Evolutionary conservation across 257 asterid genomes (phyloP), one percentile per base, ranked within the genome.

Genomic region (Apocynum venetum): DNA sequence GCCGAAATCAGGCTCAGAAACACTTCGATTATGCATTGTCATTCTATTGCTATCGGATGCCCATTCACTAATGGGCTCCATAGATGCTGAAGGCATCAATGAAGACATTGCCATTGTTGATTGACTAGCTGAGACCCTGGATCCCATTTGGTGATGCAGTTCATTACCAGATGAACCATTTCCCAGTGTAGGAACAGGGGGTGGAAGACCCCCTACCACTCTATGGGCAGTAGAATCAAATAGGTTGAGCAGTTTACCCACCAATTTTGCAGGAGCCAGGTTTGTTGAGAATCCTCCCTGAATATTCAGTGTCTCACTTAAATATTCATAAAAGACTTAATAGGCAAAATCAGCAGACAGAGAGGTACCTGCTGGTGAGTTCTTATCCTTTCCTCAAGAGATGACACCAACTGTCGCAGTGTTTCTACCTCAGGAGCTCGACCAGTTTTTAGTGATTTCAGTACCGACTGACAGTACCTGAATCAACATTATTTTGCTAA

Each of bases 91-190:
- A 83, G 97, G 92, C 73, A 91, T 86, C 80, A 96, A 86, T 49
- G 98, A 93, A 13, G 98, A 93, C 93, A 95, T 95, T 74, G 96
- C 96, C 96, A 91, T 83, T 68, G 99, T 91, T 40, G 99, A 93
- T 80, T 96, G 98, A 82, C 99, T 96, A 80, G 89, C 73, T 14
- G 94, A 88, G 82, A 93, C 97, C 80, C 97, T 86, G 38, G 92
- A 89, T 59, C 86, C 90, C 72, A 59, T 44, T 77, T 89, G 96
- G 69, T 89, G 87, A 85, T 77, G 75, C 68, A 84, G 83, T 76
- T 90, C 93, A 49, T 44, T 78, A 48, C 85, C 88, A 56, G 87
- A 94, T 6, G 64, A 67, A 85, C 77, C 61, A 56, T 88, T 89
- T 51, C 82, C 89, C 2, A 84, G 25, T 35, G 87, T 47, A 55